phyloP scores from a whole-genome alignment of 2,329 filamentous ascomycete genomes.

The Aureobasidium sp. region DNA sequence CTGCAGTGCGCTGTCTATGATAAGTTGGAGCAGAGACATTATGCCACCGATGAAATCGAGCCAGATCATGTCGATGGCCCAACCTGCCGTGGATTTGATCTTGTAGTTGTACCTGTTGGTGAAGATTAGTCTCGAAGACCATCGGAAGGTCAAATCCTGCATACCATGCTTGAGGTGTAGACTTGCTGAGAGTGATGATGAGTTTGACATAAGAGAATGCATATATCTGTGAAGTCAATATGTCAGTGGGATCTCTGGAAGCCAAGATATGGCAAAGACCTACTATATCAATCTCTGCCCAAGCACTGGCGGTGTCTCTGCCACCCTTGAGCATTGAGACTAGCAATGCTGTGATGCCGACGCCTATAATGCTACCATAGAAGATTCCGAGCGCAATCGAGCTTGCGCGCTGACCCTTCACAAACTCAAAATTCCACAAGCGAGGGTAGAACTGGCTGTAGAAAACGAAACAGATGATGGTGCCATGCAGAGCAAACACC shows the following conservation, averaged over 20 bases:
- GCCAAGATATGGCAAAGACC: slow-evolving; percentile 20
- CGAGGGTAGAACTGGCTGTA: slow-evolving; percentile 67
- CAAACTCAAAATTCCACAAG: slow-evolving; percentile 68
- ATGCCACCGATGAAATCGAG: slow-evolving; percentile 77
- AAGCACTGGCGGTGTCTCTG: slow-evolving; percentile 42
- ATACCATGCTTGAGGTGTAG: slow-evolving; percentile 74
- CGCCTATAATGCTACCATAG: slow-evolving; percentile 57
- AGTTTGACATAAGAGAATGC: slow-evolving; percentile 84
- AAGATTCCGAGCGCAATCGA: slow-evolving; percentile 62
- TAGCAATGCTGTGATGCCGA: slow-evolving; percentile 42
- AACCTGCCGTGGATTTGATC: slow-evolving; percentile 78
- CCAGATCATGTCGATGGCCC: slow-evolving; percentile 59
- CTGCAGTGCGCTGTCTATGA: slow-evolving; percentile 77
- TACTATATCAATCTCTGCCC: slow-evolving; percentile 61
- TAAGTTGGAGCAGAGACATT: slow-evolving; percentile 72
- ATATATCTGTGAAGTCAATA: slow-evolving; percentile 42
- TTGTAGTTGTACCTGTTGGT: slow-evolving; percentile 56
- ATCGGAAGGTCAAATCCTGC: background rate
- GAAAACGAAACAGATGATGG: slow-evolving; percentile 63
- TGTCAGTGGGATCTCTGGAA: slow-evolving; percentile 16
- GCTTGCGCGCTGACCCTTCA: slow-evolving; percentile 46
- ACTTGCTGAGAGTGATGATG: slow-evolving; percentile 82
- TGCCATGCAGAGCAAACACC: slow-evolving; percentile 75
- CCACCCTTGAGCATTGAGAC: slow-evolving; percentile 38
- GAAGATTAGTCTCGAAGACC: background rate